phyloP scores from a whole-genome alignment of 208 protist genomes.

The Leishmania braziliensis region DNA sequence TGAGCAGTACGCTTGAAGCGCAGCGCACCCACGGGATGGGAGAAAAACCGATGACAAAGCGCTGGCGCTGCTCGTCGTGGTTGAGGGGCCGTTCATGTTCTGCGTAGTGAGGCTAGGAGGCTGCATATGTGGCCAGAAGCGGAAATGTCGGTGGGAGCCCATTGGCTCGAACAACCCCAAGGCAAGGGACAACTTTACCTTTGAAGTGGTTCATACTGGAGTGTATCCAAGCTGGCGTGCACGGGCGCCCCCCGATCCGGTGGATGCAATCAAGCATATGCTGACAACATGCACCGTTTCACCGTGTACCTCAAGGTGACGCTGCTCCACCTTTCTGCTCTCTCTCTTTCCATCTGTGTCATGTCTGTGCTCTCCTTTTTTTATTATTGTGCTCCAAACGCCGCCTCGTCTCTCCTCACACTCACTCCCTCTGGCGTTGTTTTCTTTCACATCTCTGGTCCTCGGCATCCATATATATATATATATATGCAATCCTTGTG shows the following conservation, averaged over 20 bases:
- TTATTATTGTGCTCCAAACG: background rate
- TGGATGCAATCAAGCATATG: background rate
- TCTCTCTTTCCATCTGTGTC: background rate
- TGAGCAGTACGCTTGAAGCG: background rate
- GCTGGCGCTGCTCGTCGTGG: background rate
- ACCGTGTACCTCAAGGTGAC: background rate
- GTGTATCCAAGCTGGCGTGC: background rate
- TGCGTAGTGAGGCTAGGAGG: too few relatives aligned
- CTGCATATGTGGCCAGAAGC: too few relatives aligned
- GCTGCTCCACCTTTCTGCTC: background rate
- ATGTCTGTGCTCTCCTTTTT: background rate
- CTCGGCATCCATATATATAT: background rate
- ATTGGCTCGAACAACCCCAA: background rate
- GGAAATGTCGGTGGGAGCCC: constrained; percentile 6
- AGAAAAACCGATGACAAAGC: background rate
- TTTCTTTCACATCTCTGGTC: background rate
- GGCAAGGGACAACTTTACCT: background rate
- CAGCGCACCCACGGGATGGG: background rate
- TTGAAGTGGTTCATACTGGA: background rate
- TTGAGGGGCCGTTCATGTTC: too few relatives aligned
- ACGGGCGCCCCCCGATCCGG: background rate
- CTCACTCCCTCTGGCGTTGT: background rate
- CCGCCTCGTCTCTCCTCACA: background rate
- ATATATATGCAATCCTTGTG: background rate
- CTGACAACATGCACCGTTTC: background rate